A percentile compares a stretch with the other conserved stretches of the same genome.
Evolutionary conservation across 768 basidiomycete species (phyloP).

Genomic region (Tulasnella calospora): DNA sequence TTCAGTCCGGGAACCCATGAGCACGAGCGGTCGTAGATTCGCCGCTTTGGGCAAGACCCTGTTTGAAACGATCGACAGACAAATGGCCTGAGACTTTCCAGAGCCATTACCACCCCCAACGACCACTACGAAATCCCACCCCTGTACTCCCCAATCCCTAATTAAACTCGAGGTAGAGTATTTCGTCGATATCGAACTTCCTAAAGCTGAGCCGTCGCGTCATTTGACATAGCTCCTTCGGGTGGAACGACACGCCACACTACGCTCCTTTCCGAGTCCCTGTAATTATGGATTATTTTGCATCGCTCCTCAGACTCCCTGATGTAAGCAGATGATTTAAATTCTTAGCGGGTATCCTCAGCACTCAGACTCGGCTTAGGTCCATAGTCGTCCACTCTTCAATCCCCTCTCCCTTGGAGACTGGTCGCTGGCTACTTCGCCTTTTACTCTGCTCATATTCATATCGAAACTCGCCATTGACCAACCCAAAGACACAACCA

Average conservation of each 20-base stretch:
- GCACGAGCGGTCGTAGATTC: not conserved
- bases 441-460: not conserved
- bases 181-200: not conserved
- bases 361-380: not conserved
- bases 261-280: not conserved
- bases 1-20: not conserved
- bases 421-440: not conserved
- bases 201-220: not conserved
- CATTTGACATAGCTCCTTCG: not conserved
- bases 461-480: not conserved
- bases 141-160: not conserved
- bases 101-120: not conserved
- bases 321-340: not conserved
- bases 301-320: not conserved
- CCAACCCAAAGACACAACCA: not conserved
- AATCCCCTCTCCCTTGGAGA: not conserved
- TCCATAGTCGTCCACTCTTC: not conserved
- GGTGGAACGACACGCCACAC: not conserved
- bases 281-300: not conserved
- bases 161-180: not conserved
- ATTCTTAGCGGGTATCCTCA: not conserved
- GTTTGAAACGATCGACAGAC: not conserved
- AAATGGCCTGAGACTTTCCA: constrained; percentile 3
- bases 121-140: not conserved
- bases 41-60: not conserved